Evolutionary conservation across 2,329 filamentous ascomycete species (phyloP).

Genomic region (Diplodia sapinea): DNA sequence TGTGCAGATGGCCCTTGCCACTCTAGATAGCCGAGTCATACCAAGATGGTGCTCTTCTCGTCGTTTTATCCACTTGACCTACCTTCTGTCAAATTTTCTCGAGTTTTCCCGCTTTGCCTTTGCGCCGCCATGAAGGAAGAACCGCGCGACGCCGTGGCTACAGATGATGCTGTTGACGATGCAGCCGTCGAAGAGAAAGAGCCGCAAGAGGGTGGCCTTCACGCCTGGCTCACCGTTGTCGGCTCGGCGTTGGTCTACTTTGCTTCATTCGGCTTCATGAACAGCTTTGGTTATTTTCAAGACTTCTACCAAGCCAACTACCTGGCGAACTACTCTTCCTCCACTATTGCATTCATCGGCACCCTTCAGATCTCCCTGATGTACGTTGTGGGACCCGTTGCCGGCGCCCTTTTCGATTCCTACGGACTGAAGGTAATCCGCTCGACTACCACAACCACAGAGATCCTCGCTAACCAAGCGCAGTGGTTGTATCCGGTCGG

Average conservation of each 20-base stretch:
- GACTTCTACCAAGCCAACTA: conserved; percentile 43
- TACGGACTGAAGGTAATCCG: conserved; percentile 16
- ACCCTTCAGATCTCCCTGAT: conserved; percentile 14
- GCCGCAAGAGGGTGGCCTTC: conserved; percentile 1
- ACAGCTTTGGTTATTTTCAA: conserved; percentile 43
- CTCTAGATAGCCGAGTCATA: not conserved
- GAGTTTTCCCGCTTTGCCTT: not conserved
- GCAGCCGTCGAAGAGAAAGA: not conserved
- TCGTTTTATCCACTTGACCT: not conserved
- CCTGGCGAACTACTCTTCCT: conserved; percentile 15
- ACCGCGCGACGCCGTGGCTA: not conserved
- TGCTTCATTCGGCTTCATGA: conserved; percentile 21
- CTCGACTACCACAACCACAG: too few relatives aligned
- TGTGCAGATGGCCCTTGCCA: not conserved
- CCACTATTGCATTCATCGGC: conserved; percentile 19
- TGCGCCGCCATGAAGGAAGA: conserved; percentile 9
- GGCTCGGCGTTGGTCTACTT: conserved; percentile 18
- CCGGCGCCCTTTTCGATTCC: conserved; percentile 12
- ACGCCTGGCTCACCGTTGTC: conserved; percentile 18
- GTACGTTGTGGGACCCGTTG: conserved; percentile 15
- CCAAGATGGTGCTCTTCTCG: not conserved
- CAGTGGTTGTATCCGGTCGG: conserved; percentile 12
- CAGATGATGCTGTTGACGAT: not conserved
- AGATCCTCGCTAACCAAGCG: not conserved
- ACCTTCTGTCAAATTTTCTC: not conserved